phyloP scores from a whole-genome alignment of 768 basidiomycete species.

The Dictyophora rubrovolvata region DNA sequence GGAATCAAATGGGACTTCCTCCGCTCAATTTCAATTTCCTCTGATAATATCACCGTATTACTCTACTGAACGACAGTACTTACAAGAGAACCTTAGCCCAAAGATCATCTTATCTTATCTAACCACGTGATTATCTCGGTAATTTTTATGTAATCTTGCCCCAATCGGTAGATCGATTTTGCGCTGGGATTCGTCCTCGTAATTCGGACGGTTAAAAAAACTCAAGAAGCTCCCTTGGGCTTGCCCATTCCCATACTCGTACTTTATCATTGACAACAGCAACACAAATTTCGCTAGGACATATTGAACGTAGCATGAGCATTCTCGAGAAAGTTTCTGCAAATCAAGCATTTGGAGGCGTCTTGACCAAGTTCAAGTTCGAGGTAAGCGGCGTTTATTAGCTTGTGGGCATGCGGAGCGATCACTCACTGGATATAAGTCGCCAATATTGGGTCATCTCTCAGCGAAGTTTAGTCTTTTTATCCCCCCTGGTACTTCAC shows the following conservation, averaged over 20 bases:
- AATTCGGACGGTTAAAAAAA: not conserved
- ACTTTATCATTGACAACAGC: not conserved
- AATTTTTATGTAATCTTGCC: not conserved
- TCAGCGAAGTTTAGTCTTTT: constrained; percentile 82
- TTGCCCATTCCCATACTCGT: not conserved
- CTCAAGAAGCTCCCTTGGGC: not conserved
- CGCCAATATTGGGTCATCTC: constrained; percentile 56
- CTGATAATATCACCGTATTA: too few relatives aligned
- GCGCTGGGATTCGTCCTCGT: not conserved
- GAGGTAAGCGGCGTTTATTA: constrained; percentile 36
- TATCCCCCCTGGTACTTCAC: constrained; percentile 51
- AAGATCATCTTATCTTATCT: not conserved
- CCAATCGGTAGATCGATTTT: not conserved
- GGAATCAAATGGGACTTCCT: too few relatives aligned
- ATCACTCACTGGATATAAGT: constrained; percentile 32
- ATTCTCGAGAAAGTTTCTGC: constrained; percentile 59
- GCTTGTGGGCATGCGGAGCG: not conserved
- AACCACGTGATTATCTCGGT: not conserved
- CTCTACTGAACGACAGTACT: too few relatives aligned
- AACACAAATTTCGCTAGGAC: not conserved
- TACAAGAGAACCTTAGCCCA: too few relatives aligned
- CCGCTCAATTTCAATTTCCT: too few relatives aligned
- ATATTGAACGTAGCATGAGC: constrained; percentile 12
- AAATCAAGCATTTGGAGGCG: constrained; percentile 74
- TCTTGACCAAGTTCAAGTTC: constrained; percentile 79